Evolutionary conservation across 768 basidiomycete genomes (phyloP).

Genomic region (Termitomyces sp.): DNA sequence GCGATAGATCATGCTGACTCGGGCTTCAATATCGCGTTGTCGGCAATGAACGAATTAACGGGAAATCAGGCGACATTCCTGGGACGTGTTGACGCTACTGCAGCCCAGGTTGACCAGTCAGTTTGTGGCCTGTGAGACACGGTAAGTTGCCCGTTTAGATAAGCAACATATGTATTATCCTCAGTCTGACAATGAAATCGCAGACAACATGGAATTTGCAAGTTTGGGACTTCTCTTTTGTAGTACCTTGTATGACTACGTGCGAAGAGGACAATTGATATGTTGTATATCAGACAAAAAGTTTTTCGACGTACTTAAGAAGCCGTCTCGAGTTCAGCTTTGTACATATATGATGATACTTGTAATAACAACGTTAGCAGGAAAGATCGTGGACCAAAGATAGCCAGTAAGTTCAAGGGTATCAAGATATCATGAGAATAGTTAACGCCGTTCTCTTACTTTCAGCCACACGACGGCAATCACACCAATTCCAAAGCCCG

Average conservation of each 20-base stretch:
- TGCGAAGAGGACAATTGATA: neutral
- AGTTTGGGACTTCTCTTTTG: neutral
- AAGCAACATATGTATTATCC: neutral
- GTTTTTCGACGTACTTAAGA: no score
- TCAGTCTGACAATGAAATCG: neutral
- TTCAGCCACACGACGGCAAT: slow-evolving; percentile 75
- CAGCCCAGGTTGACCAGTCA: slow-evolving; percentile 21
- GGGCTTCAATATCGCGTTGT: slow-evolving; percentile 25
- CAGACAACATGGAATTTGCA: neutral
- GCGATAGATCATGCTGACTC: neutral
- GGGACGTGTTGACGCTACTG: slow-evolving; percentile 23
- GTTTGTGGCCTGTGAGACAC: slow-evolving; percentile 24
- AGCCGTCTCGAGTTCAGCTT: neutral
- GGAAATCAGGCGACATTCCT: slow-evolving; percentile 22
- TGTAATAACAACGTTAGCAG: neutral
- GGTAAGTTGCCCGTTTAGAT: neutral
- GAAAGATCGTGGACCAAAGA: neutral
- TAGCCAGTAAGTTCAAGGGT: neutral
- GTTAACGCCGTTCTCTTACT: slow-evolving; percentile 71
- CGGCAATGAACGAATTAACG: slow-evolving; percentile 34
- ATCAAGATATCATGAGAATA: neutral
- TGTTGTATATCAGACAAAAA: neutral
- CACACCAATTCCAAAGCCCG: slow-evolving; percentile 67
- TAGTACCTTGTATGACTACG: no score
- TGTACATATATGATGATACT: neutral